Conservation (phyloP, 2,329 filamentous ascomycete species). For the Aspergillus alliaceus region DNA sequence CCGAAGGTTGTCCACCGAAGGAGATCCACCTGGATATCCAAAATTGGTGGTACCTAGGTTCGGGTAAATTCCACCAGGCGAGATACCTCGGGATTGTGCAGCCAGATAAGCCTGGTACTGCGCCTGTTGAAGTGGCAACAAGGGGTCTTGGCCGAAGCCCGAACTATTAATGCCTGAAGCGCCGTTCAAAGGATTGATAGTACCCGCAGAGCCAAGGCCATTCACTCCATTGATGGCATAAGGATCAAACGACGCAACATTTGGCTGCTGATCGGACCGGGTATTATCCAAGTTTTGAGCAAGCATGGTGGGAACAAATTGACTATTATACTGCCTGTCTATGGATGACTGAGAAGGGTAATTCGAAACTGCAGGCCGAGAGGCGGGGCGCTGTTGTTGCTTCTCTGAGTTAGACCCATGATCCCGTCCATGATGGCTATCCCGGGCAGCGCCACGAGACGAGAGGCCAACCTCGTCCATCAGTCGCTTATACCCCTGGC, state of each 20-base stretch:
- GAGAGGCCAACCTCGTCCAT: constrained; percentile 98
- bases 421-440: constrained; percentile 42
- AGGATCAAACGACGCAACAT: constrained; percentile 38
- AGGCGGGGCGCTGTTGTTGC: constrained; percentile 43
- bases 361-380: constrained; percentile 40
- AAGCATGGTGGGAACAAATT: constrained; percentile 38
- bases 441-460: constrained; percentile 40
- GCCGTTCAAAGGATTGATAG: constrained; percentile 29
- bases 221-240: constrained; percentile 39
- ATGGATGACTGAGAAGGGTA: constrained; percentile 37
- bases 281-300: constrained; percentile 37
- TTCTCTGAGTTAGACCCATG: constrained; percentile 39
- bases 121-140: constrained; percentile 51
- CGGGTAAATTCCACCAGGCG: constrained; percentile 47
- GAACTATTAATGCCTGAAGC: constrained; percentile 30
- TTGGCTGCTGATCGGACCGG: constrained; percentile 37
- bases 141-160: constrained; percentile 40
- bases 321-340: constrained; percentile 45
- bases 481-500: constrained; percentile 94
- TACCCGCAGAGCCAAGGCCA: constrained; percentile 21
- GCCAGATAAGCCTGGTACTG: constrained; percentile 60
- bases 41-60: constrained; percentile 46
- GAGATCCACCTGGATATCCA: constrained; percentile 43
- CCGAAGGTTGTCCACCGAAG: constrained; percentile 33
- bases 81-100: constrained; percentile 44